Conservation (phyloP, 768 basidiomycete genomes). For the Pulveroboletus ravenelii region DNA sequence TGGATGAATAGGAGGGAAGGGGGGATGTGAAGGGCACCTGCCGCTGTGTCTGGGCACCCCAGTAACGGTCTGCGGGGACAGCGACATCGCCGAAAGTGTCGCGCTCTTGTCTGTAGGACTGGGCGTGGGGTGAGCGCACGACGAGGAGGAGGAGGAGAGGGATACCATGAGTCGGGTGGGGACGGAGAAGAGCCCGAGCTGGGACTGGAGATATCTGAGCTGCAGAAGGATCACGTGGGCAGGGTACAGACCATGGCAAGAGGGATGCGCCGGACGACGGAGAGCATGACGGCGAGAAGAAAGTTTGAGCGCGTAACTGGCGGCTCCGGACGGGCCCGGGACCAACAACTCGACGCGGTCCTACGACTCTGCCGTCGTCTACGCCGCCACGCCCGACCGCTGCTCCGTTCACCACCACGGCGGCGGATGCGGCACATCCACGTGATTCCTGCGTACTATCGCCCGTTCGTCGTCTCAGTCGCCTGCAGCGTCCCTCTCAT, state of each 20-base stretch:
- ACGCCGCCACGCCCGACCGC: no score
- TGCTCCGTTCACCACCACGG: no score
- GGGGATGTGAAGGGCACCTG: slow-evolving; percentile 24
- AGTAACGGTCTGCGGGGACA: slow-evolving; percentile 85
- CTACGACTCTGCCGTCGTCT: neutral
- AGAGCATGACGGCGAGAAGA: slow-evolving; percentile 8
- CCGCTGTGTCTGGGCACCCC: slow-evolving; percentile 99
- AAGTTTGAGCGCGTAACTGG: neutral
- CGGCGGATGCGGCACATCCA: slow-evolving; percentile 11
- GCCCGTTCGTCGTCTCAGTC: neutral
- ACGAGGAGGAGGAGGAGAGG: no score
- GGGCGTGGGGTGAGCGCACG: no score
- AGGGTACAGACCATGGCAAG: slow-evolving; percentile 6
- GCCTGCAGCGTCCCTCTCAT: slow-evolving; percentile 15
- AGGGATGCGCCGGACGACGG: slow-evolving; percentile 10
- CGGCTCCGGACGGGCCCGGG: neutral
- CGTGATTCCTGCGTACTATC: slow-evolving; percentile 27
- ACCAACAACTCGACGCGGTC: no score
- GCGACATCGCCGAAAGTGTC: slow-evolving; percentile 96
- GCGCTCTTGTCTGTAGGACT: slow-evolving; percentile 69
- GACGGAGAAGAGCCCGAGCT: slow-evolving; percentile 23
- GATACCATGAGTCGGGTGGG: slow-evolving; percentile 36
- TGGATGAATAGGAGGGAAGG: slow-evolving; percentile 8
- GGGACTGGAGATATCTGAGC: neutral
- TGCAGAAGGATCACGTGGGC: slow-evolving; percentile 21